Evolutionary conservation across 305 asterid genomes (phyloP), one percentile per base, ranked within the genome.

Genomic region (Fraxinus angustifolia): DNA sequence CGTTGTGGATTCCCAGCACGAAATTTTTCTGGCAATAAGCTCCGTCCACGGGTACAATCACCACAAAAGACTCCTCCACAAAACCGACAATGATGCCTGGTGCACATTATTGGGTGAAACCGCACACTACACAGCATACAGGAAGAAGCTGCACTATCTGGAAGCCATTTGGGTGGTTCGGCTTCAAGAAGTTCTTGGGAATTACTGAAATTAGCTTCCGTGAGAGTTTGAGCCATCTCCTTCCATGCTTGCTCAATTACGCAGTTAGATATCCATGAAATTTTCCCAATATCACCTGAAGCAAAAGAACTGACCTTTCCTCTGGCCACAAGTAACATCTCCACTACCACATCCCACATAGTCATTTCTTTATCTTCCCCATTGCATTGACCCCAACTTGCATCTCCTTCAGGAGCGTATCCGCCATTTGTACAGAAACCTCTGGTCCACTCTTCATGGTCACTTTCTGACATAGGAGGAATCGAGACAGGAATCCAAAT

Each of bases 331-430:
- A 94, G 93, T 87, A 96, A 75, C 95, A 94, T 93, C 85, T 96
- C 99, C 82, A 88, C 87, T 78, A 96, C 94, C 83, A 96, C 97
- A 75, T 96, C 97, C 99, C 99, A 96, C 99, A 96, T 96, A 77
- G 98, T 96, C 87, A 96, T 79, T 88, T 93, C 98, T 86, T 87
- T 93, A 72, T 88, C 94, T 82, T 88, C 92, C 40, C 88, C 91
- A 62, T 84, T 77, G 86, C 85, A 88, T 80, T 90, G 90, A 75
- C 87, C 80, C 98, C 96, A 91, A 65, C 91, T 93, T 83, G 85
- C 73, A 78, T 91, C 93, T 50, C 84, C 93, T 81, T 89, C 92
- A 4, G 97, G 97, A 86, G 91, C 76, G 79, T 87, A 92, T 19
- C 97, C 97, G n/a, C 97, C 97, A 77, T 88, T 90, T 26, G 97